A percentile compares a stretch with the other conserved stretches of the same genome.
These are phyloP conservation scores for Solanum virginianum DNA, from an alignment of 257 asterid species.

Conservation along the genomic window DNA sequence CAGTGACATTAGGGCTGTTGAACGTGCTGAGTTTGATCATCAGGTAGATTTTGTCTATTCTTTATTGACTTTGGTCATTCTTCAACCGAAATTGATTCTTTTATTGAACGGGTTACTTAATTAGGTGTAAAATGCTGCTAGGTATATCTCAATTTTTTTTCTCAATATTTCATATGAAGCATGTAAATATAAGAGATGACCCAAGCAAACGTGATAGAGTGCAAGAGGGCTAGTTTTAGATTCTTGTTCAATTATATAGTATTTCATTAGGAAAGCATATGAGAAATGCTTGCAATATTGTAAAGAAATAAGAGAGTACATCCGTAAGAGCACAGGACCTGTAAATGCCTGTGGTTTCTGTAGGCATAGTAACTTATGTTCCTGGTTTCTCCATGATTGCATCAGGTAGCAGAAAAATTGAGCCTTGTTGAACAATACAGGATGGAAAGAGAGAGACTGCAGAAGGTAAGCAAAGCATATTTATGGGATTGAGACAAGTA, in stretches of 20 bases:
- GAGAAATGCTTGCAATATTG: not conserved
- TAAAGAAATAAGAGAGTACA: not conserved
- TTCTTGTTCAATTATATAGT: not conserved
- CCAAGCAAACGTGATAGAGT: not conserved
- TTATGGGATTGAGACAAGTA: not conserved
- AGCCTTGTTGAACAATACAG: constrained; percentile 56
- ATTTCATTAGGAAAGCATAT: not conserved
- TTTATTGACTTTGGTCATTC: not conserved
- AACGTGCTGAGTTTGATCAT: constrained; percentile 80
- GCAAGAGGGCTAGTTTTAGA: not conserved
- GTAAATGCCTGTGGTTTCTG: not conserved
- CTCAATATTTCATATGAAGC: too few relatives aligned
- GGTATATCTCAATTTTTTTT: not conserved
- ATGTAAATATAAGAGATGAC: not conserved
- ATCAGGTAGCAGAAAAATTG: constrained; percentile 66
- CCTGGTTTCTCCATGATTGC: not conserved
- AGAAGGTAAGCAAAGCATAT: constrained; percentile 39
- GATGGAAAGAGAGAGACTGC: constrained; percentile 66
- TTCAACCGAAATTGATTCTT: not conserved
- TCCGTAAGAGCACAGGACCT: not conserved
- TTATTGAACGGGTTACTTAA: not conserved
- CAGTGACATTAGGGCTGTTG: constrained; percentile 71
- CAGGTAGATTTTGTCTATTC: constrained; percentile 33
- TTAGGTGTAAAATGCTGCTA: not conserved
- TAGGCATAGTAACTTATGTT: not conserved